These are phyloP conservation scores for Anisogramma anomala DNA, from an alignment of 2,329 filamentous ascomycete species.

Conservation along the genomic window DNA sequence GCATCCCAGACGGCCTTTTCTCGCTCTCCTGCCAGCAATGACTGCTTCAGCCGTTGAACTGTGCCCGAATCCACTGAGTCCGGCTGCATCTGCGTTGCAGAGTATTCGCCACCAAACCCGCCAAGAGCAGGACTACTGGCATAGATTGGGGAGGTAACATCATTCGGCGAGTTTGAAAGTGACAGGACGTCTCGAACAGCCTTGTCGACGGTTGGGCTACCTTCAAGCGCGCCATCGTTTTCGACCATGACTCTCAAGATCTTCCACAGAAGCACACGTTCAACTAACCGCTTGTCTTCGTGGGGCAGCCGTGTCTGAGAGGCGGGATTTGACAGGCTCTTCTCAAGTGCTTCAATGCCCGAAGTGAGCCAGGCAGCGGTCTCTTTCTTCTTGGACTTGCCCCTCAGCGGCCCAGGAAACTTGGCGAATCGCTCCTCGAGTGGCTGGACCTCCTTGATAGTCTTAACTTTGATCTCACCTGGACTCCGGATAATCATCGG, in stretches of 20 bases:
- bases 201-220: constrained; percentile 57
- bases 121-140: constrained; percentile 14
- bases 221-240: constrained; percentile 72
- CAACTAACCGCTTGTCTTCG: constrained; percentile 60
- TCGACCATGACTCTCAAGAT: constrained; percentile 73
- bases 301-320: constrained; percentile 41
- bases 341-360: constrained; percentile 65
- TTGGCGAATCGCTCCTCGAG: constrained; percentile 60
- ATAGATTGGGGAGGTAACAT: constrained; percentile 19
- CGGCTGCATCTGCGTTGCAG: constrained; percentile 20
- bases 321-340: constrained; percentile 36
- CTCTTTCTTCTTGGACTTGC: constrained; percentile 94
- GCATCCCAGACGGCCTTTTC: constrained; percentile 90
- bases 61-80: constrained; percentile 60
- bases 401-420: constrained; percentile 82
- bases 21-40: constrained; percentile 68
- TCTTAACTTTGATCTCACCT: constrained; percentile 70
- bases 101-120: constrained; percentile 13
- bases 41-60: constrained; percentile 59
- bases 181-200: constrained; percentile 65
- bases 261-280: constrained; percentile 80
- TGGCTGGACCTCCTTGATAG: constrained; percentile 61
- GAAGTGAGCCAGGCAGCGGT: constrained; percentile 65
- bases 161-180: constrained; percentile 34
- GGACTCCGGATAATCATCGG: constrained; percentile 74